phyloP scores from a whole-genome alignment of 2,329 filamentous ascomycete species.

The Aspergillus niger region DNA sequence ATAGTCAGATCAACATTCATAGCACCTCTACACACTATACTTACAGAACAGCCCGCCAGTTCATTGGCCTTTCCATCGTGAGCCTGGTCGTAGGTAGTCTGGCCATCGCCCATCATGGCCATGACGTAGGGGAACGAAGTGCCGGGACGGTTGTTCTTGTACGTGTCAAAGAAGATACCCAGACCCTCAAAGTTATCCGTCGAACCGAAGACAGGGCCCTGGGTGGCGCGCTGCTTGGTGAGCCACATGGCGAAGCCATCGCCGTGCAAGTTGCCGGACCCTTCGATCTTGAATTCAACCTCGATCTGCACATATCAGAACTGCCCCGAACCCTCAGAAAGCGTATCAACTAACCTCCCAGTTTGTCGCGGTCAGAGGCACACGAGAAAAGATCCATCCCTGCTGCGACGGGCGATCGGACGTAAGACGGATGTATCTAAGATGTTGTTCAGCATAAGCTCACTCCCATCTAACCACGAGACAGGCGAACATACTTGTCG shows the following conservation, averaged over 20 bases:
- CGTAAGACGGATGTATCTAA: slow-evolving; percentile 86
- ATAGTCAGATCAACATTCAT: background rate
- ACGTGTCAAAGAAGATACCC: slow-evolving; percentile 95
- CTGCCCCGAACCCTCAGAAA: background rate
- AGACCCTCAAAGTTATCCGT: slow-evolving; percentile 89
- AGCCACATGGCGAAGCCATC: slow-evolving; percentile 98
- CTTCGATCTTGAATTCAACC: slow-evolving; percentile 92
- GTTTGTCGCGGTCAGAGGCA: slow-evolving; percentile 94
- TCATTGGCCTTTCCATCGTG: slow-evolving; percentile 94
- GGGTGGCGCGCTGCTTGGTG: slow-evolving; percentile 82
- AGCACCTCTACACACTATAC: slow-evolving; percentile 23
- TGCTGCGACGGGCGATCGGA: slow-evolving; percentile 86
- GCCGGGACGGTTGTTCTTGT: slow-evolving; percentile 98
- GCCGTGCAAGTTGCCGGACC: slow-evolving; percentile 85
- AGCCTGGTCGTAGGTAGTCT: slow-evolving; percentile 85
- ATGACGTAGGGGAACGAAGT: slow-evolving; percentile 97
- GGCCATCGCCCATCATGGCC: slow-evolving; percentile 95
- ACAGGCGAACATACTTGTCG: slow-evolving; percentile 53
- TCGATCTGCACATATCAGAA: slow-evolving; percentile 62
- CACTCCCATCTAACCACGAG: background rate
- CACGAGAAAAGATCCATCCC: slow-evolving; percentile 91
- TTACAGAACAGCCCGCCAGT: slow-evolving; percentile 84
- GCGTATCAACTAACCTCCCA: slow-evolving; percentile 69
- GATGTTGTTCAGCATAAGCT: slow-evolving; percentile 15
- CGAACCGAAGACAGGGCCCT: slow-evolving; percentile 84